phyloP scores from a whole-genome alignment of 306 rosid species.

The Begonia masoniana region DNA sequence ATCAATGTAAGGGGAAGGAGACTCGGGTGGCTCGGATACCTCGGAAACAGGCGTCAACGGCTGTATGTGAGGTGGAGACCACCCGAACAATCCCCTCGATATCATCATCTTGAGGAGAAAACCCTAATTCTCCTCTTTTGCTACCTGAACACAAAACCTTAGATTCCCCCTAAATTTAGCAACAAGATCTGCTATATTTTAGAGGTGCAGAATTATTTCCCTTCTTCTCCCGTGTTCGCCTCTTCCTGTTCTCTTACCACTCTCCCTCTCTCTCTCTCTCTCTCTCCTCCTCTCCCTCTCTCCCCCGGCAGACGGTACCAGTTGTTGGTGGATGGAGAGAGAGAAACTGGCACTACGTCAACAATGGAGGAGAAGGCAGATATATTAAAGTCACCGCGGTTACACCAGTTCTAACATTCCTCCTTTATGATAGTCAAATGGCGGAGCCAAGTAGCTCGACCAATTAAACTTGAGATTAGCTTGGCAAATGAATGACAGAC shows the following conservation, averaged over 20 bases:
- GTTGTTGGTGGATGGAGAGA: constrained; percentile 4
- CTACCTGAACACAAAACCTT: constrained; percentile 2
- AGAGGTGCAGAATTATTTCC: not conserved
- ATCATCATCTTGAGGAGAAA: constrained; percentile 58
- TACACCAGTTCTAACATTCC: not conserved
- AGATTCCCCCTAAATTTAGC: constrained; percentile 13
- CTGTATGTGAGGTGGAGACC: constrained; percentile 95
- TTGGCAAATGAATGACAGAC: too few relatives aligned
- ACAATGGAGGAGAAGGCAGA: not conserved
- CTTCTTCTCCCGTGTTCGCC: not conserved
- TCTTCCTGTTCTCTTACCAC: not conserved
- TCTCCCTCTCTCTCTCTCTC: not conserved
- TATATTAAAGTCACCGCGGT: constrained; percentile 9
- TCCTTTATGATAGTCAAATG: not conserved
- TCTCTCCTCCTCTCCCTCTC: not conserved
- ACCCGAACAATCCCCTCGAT: constrained; percentile 92
- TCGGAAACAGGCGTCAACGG: constrained; percentile 96
- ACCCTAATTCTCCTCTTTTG: constrained; percentile 14
- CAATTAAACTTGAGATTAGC: too few relatives aligned
- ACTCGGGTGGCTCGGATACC: constrained; percentile 99
- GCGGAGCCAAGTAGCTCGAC: too few relatives aligned
- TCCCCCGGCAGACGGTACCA: too few relatives aligned
- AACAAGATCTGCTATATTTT: constrained; percentile 5
- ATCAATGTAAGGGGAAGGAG: constrained; percentile 87
- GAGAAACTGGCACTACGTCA: not conserved